These are phyloP conservation scores for Hura crepitans DNA, from an alignment of 441 rosid genomes.

Conservation along the genomic window DNA sequence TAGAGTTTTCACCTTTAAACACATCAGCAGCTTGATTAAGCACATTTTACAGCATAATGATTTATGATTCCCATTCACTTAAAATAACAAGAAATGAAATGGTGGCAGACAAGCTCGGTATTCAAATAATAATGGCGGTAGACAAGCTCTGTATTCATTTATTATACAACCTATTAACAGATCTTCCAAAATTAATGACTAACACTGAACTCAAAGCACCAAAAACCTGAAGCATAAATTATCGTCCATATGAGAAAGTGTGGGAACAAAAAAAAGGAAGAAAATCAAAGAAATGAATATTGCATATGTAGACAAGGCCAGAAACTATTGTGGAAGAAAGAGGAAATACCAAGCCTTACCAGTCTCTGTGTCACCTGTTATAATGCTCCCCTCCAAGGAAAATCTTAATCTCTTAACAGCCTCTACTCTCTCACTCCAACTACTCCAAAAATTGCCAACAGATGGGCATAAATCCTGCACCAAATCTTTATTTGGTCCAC, in stretches of 20 bases:
- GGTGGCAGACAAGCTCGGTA: neutral
- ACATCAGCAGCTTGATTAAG: neutral
- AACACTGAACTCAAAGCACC: neutral
- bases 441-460: slow-evolving; percentile 54
- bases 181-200: neutral
- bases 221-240: neutral
- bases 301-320: neutral
- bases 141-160: too few species aligned
- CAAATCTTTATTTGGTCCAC: slow-evolving; percentile 27
- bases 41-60: slow-evolving; percentile 1
- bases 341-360: slow-evolving; percentile 38
- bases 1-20: slow-evolving; percentile 1
- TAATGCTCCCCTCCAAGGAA: slow-evolving; percentile 67
- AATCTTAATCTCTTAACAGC: slow-evolving; percentile 66
- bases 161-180: neutral
- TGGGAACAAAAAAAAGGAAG: too few species aligned
- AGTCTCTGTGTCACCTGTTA: slow-evolving; percentile 37
- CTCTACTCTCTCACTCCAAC: slow-evolving; percentile 88
- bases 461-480: slow-evolving; percentile 32
- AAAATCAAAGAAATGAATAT: too few species aligned
- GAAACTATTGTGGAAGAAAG: neutral
- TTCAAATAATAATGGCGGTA: too few species aligned
- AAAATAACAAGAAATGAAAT: neutral
- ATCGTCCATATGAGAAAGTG: neutral
- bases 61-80: neutral